Evolutionary conservation across 1,139 yeast genomes (phyloP).

Genomic region (Suhomyces anneliseae): DNA sequence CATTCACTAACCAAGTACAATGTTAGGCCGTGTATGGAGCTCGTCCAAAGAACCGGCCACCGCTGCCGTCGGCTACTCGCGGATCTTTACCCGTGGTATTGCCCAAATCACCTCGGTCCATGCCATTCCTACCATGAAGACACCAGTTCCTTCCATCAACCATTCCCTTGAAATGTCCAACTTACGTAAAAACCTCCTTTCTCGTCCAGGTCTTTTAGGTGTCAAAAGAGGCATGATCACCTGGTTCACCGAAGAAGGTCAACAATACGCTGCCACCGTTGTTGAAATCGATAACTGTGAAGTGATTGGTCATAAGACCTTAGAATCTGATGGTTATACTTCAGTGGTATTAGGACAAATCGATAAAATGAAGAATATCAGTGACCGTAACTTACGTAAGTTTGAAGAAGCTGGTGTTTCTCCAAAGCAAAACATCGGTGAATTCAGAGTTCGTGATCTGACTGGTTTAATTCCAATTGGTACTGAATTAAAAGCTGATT

Average conservation of each 20-base stretch:
- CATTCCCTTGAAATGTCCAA: conserved; percentile 61
- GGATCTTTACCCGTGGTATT: conserved; percentile 30
- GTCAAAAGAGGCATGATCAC: conserved; percentile 89
- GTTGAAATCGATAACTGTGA: conserved; percentile 87
- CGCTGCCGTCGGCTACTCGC: conserved; percentile 7
- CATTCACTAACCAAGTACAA: neutral
- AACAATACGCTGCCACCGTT: conserved; percentile 75
- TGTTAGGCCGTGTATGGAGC: conserved; percentile 6
- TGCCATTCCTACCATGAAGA: conserved; percentile 49
- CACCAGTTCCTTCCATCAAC: conserved; percentile 44
- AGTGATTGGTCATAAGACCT: conserved; percentile 71
- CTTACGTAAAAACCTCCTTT: conserved; percentile 64
- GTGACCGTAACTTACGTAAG: conserved; percentile 71
- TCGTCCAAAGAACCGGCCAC: neutral
- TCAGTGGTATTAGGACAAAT: conserved; percentile 93
- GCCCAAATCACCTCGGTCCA: conserved; percentile 56
- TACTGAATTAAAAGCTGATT: conserved; percentile 76
- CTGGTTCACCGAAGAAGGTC: conserved; percentile 71
- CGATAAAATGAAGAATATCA: conserved; percentile 61
- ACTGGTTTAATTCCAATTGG: conserved; percentile 75
- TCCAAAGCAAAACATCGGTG: conserved; percentile 74
- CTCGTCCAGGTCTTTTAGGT: conserved; percentile 82
- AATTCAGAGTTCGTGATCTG: conserved; percentile 72
- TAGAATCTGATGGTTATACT: conserved; percentile 69
- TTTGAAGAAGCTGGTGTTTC: conserved; percentile 79